Evolutionary conservation across 164 flowering plant genomes (phyloP), one percentile per base, ranked within the genome.

Genomic region (Tinospora cordifolia): DNA sequence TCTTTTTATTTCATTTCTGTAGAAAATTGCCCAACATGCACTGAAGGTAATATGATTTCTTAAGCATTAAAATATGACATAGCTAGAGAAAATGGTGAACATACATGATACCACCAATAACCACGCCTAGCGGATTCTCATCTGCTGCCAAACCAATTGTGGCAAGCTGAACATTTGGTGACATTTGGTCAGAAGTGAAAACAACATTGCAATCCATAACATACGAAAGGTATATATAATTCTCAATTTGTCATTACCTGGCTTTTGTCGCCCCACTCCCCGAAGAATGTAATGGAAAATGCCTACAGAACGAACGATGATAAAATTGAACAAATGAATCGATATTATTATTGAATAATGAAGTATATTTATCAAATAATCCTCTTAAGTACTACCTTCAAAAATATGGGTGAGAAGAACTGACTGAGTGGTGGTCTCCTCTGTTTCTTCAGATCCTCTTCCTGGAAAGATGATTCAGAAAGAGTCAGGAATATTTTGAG

Each of bases 201-300:
- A 75, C 63, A 54, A 69, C 38, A 34, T 36, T 30, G 21, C 19
- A 40, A 8, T 9, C 27, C 21, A 54, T 54, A 51, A 19, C 59
- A 74, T 36, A 74, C 3, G 36, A 8, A 36, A 47, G 49, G 60
- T 5, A 59, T 21, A 59, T 21, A 47, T 22, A 27, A 24, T 24
- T 64, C 22, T n/a, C 15, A 57, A 27, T 41, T 8, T 49, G 62
- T 59, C 69, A 30, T 76, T 79, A 92, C 99, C 90, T 95, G 99
- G 82, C 99, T 95, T 81, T 87, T 95, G 82, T 95, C 99, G 80
- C 99, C 99, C 96, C 93, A 95, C 80, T 95, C 99, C 62, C 99
- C 99, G 76, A 95, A 95, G 74, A 95, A 95, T 8, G 91, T 95
- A 69, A 95, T 87, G 13, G 99, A 95, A 78, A 95, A 95, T 70